Evolutionary conservation across 1,284 basidiomycete species (phyloP).

Genomic region (Ustilago trichophora): DNA sequence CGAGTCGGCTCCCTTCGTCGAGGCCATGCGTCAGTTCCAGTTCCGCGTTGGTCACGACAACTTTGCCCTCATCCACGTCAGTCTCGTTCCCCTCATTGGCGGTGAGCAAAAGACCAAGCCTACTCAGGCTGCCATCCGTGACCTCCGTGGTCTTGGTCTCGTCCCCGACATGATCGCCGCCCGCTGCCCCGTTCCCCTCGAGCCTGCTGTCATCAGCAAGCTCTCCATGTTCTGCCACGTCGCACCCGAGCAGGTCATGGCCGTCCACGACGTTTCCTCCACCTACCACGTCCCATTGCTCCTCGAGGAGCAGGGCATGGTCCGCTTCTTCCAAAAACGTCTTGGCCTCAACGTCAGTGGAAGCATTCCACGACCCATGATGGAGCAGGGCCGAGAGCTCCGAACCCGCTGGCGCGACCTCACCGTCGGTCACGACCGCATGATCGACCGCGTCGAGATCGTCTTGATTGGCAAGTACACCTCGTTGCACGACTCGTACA

Average conservation of each 20-base stretch:
- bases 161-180: conserved; percentile 96
- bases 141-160: conserved; percentile 89
- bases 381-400: conserved; percentile 75
- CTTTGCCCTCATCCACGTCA: conserved; percentile 96
- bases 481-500: conserved; percentile 95
- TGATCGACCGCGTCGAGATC: conserved; percentile 90
- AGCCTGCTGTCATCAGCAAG: conserved; percentile 87
- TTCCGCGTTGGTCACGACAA: conserved; percentile 97
- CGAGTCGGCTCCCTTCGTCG: conserved; percentile 95
- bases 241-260: conserved; percentile 88
- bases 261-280: conserved; percentile 94
- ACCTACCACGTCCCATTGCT: conserved; percentile 97
- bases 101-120: conserved; percentile 99
- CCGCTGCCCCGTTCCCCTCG: conserved; percentile 76
- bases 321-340: conserved; percentile 83
- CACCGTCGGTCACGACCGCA: conserved; percentile 85
- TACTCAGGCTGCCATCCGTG: conserved; percentile 95
- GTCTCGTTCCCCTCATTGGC: conserved; percentile 96
- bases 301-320: conserved; percentile 88
- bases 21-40: conserved; percentile 98
- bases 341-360: conserved; percentile 76
- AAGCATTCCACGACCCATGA: conserved; percentile 72
- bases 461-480: conserved; percentile 98
- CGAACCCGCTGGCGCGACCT: conserved; percentile 82
- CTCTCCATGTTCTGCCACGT: conserved; percentile 99